A percentile compares a stretch with the other conserved stretches of the same genome.
These are phyloP conservation scores for Vigna hirtella DNA, from an alignment of 306 rosid species.

Conservation along the genomic window DNA sequence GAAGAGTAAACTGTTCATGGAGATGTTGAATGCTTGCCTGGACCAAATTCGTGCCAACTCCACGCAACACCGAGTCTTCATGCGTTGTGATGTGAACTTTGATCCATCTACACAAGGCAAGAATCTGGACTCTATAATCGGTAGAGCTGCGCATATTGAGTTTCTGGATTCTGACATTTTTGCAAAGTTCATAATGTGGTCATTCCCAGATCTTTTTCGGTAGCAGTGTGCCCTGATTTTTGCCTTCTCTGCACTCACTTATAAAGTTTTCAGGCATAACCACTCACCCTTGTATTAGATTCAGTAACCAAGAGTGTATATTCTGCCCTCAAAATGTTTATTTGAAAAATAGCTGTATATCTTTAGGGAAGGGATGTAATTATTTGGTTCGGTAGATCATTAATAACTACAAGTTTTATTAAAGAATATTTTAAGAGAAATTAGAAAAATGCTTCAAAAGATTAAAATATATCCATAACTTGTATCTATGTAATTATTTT, in stretches of 20 bases:
- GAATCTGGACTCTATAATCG: conserved; percentile 82
- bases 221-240: conserved; percentile 39
- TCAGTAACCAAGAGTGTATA: conserved; percentile 16
- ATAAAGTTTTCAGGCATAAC: conserved; percentile 1
- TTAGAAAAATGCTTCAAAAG: too few species aligned
- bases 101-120: conserved; percentile 82
- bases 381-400: conserved; percentile 43
- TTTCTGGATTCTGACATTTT: conserved; percentile 85
- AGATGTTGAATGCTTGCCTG: conserved; percentile 83
- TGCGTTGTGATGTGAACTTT: conserved; percentile 92
- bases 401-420: too few species aligned
- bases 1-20: conserved; percentile 71
- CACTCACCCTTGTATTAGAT: not conserved
- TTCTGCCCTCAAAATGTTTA: conserved; percentile 9
- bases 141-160: conserved; percentile 94
- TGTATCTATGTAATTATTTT: too few species aligned
- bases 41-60: conserved; percentile 82
- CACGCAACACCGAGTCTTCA: conserved; percentile 67
- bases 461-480: too few species aligned
- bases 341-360: not conserved
- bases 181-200: conserved; percentile 90
- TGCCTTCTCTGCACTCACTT: conserved; percentile 29
- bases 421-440: too few species aligned
- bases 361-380: conserved; percentile 46
- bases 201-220: conserved; percentile 80